Evolutionary conservation across 1,284 basidiomycete species (phyloP).

Genomic region (Leccinum fuscescens): DNA sequence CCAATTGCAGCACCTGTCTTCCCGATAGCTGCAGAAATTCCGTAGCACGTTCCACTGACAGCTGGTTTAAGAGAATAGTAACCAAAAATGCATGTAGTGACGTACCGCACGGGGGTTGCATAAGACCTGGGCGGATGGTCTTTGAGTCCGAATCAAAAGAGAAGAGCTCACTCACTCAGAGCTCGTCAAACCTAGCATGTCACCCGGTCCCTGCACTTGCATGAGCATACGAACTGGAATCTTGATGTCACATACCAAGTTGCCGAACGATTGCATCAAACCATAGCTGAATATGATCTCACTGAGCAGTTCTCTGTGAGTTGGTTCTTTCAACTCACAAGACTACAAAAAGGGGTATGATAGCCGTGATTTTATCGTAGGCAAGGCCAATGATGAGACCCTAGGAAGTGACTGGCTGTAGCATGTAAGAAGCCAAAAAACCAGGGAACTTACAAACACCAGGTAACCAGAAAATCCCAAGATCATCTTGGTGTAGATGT

Average conservation of each 20-base stretch:
- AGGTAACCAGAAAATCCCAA: slow-evolving; percentile 75
- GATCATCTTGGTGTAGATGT: slow-evolving; percentile 53
- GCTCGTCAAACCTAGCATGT: slow-evolving; percentile 69
- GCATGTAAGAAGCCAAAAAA: background rate
- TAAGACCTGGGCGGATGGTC: slow-evolving; percentile 45
- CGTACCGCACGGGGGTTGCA: slow-evolving; percentile 63
- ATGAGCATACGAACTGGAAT: slow-evolving; percentile 9
- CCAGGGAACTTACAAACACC: slow-evolving; percentile 48
- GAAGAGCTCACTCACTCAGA: slow-evolving; percentile 48
- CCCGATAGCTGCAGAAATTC: slow-evolving; percentile 69
- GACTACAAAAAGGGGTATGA: slow-evolving; percentile 65
- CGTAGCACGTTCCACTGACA: slow-evolving; percentile 64
- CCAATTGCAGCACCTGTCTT: slow-evolving; percentile 78
- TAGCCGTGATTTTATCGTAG: slow-evolving; percentile 66
- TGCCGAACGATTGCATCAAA: slow-evolving; percentile 67
- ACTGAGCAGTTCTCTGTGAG: slow-evolving; percentile 9
- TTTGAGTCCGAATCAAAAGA: slow-evolving; percentile 9
- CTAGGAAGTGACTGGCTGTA: slow-evolving; percentile 24
- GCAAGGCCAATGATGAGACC: slow-evolving; percentile 62
- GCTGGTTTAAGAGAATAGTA: background rate
- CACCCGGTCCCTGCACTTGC: slow-evolving; percentile 59
- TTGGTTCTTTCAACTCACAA: slow-evolving; percentile 44
- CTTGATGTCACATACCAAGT: slow-evolving; percentile 43
- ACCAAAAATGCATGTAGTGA: background rate
- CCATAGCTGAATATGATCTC: slow-evolving; percentile 48